phyloP scores from a whole-genome alignment of 148 eudicot genomes.

The Persicaria maculosa region DNA sequence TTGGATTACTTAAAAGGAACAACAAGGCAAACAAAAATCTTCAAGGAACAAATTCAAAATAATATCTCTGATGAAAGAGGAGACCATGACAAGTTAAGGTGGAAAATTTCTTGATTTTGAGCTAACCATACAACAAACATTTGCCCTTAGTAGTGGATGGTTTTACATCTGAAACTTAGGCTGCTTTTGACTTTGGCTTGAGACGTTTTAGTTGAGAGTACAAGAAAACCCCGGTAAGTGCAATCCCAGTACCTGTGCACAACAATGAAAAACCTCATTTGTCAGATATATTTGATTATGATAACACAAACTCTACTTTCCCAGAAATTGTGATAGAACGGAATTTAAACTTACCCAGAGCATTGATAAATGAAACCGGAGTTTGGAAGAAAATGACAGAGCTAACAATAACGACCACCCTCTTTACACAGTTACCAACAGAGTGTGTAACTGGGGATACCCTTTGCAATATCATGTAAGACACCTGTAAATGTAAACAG shows the following conservation, averaged over 20 bases:
- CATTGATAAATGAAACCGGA: constrained; percentile 64
- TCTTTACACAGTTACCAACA: constrained; percentile 87
- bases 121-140: not conserved
- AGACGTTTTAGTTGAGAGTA: constrained; percentile 75
- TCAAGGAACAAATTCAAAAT: no score
- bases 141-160: not conserved
- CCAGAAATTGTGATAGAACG: not conserved
- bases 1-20: no score
- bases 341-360: constrained; percentile 47
- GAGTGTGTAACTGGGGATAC: constrained; percentile 94
- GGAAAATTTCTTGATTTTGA: not conserved
- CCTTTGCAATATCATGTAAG: constrained; percentile 90
- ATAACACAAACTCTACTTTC: not conserved
- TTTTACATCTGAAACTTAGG: constrained; percentile 23
- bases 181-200: constrained; percentile 64
- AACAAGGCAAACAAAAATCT: no score
- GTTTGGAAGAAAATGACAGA: constrained; percentile 85
- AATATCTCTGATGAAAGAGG: not conserved
- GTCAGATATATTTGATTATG: not conserved
- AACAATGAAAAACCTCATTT: not conserved
- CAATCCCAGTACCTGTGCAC: constrained; percentile 77
- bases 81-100: not conserved
- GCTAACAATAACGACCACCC: constrained; percentile 87
- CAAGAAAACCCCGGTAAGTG: constrained; percentile 87
- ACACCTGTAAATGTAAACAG: constrained; percentile 38